These are phyloP conservation scores for Puccinellia tenuiflora DNA, from an alignment of 176 grass and related monocot genomes.

Conservation along the genomic window DNA sequence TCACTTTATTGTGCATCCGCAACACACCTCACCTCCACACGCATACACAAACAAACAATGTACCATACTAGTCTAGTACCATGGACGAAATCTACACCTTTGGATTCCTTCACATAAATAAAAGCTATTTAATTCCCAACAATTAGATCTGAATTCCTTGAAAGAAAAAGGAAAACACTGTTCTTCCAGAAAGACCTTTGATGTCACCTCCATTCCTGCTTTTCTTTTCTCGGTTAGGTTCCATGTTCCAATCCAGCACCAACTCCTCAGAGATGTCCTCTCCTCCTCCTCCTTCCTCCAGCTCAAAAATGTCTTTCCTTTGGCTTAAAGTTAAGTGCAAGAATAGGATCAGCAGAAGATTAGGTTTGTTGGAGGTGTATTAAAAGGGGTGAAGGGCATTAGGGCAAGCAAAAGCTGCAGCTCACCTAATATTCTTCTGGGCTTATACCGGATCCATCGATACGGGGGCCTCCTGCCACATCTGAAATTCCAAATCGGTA, in stretches of 20 bases:
- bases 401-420: constrained; percentile 36
- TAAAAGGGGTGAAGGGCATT: neutral
- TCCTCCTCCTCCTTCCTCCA: constrained; percentile 17
- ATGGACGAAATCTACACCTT: neutral
- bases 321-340: constrained; percentile 40
- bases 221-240: constrained; percentile 30
- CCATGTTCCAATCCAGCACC: constrained; percentile 39
- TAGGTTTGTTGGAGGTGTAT: neutral
- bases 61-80: no score
- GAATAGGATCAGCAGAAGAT: neutral
- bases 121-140: no score
- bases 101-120: neutral
- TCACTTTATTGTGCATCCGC: constrained; percentile 1
- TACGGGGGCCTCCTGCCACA: neutral
- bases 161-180: neutral
- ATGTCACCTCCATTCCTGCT: neutral
- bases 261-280: constrained; percentile 34
- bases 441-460: no score
- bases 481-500: neutral
- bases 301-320: constrained; percentile 27
- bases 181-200: neutral
- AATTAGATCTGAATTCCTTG: neutral
- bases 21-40: no score
- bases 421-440: constrained; percentile 44
- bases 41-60: no score